A percentile compares a stretch with the other conserved stretches of the same genome.
These are phyloP conservation scores for Tuber brumale DNA, from an alignment of 495 filamentous ascomycete species.

Conservation along the genomic window DNA sequence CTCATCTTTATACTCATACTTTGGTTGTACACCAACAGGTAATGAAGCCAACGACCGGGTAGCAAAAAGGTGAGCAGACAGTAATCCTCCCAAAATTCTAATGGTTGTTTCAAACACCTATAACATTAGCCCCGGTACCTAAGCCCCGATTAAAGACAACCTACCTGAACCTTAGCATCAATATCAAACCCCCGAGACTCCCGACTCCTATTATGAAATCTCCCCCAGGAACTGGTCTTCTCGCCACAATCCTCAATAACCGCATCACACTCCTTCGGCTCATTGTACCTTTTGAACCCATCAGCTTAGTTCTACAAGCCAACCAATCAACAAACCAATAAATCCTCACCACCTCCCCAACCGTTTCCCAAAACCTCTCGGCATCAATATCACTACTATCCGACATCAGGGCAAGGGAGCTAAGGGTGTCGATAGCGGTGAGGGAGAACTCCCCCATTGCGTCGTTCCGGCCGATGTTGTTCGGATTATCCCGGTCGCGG, in stretches of 20 bases:
- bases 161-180: constrained; percentile 73
- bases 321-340: constrained; percentile 50
- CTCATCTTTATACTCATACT: constrained; percentile 83
- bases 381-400: constrained; percentile 48
- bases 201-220: constrained; percentile 33
- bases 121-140: not conserved
- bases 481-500: constrained; percentile 73
- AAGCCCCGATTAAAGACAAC: not conserved
- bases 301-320: constrained; percentile 18
- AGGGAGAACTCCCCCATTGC: constrained; percentile 94
- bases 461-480: constrained; percentile 85
- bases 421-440: constrained; percentile 89
- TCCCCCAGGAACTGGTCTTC: constrained; percentile 37
- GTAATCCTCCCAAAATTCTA: constrained; percentile 78
- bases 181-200: constrained; percentile 78
- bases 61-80: constrained; percentile 91
- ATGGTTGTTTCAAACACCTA: constrained; percentile 98
- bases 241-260: constrained; percentile 58
- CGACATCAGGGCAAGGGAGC: constrained; percentile 83
- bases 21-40: constrained; percentile 14
- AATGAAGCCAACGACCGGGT: constrained; percentile 54
- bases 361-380: constrained; percentile 50
- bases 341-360: constrained; percentile 54
- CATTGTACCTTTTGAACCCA: constrained; percentile 31
- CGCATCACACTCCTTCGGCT: constrained; percentile 67